Evolutionary conservation across 805 yeast species (phyloP).

Genomic region (Maudiozyma bulderi): DNA sequence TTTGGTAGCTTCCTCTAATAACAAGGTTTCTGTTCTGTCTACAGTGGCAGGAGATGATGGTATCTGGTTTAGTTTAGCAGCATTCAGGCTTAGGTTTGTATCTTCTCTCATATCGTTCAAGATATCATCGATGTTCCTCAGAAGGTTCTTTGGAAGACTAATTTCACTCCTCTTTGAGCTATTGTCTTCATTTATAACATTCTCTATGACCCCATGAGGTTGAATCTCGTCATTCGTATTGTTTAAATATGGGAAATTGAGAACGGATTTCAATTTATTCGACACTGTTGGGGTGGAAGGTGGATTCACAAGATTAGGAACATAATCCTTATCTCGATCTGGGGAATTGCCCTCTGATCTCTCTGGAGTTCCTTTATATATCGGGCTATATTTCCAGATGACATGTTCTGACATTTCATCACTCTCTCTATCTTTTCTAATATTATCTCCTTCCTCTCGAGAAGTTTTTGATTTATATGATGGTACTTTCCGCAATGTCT

Average conservation of each 20-base stretch:
- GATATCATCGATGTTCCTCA: constrained; percentile 26
- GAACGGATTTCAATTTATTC: constrained; percentile 16
- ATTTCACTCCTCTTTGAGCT: not conserved
- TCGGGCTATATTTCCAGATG: constrained; percentile 27
- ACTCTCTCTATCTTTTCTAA: constrained; percentile 1
- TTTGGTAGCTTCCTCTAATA: not conserved
- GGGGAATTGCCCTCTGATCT: constrained; percentile 10
- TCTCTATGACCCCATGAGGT: not conserved
- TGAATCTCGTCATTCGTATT: constrained; percentile 3
- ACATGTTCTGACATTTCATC: constrained; percentile 22
- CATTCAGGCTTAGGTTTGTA: constrained; percentile 6
- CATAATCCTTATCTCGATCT: constrained; percentile 3
- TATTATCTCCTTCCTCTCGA: not conserved
- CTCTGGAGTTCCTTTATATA: constrained; percentile 9
- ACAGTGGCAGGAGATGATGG: constrained; percentile 12
- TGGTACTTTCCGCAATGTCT: not conserved
- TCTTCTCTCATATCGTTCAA: constrained; percentile 22
- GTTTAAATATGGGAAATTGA: constrained; percentile 19
- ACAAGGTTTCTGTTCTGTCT: not conserved
- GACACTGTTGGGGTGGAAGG: constrained; percentile 27
- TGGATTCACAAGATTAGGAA: constrained; percentile 11
- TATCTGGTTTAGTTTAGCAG: constrained; percentile 7
- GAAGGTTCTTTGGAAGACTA: constrained; percentile 4
- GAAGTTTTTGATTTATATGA: not conserved
- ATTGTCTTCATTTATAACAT: not conserved